Percentiles rank a stretch among this genome's conserved stretches.
These are phyloP conservation scores for Diaporthe humulicola DNA, from an alignment of 2,329 filamentous ascomycete species.

Conservation along the genomic window DNA sequence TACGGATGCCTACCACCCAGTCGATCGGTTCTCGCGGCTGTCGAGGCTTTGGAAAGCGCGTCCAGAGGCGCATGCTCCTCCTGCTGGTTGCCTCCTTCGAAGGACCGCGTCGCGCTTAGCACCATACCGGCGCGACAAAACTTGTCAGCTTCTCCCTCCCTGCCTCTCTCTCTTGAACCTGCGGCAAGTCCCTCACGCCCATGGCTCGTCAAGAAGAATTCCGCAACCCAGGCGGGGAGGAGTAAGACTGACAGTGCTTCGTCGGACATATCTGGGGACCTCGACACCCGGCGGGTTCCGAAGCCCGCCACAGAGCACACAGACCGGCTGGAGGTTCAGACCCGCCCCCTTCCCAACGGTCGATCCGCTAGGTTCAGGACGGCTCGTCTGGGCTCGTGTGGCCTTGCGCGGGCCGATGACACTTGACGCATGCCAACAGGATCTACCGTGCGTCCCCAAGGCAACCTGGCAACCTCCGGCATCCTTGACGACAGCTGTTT, in stretches of 20 bases:
- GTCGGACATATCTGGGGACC: constrained; percentile 8
- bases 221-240: background rate
- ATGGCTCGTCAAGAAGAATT: background rate
- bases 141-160: background rate
- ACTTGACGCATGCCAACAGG: constrained; percentile 31
- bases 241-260: constrained; percentile 16
- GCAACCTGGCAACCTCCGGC: background rate
- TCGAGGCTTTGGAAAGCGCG: background rate
- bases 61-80: background rate
- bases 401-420: constrained; percentile 23
- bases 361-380: constrained; percentile 17
- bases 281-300: constrained; percentile 26
- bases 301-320: constrained; percentile 19
- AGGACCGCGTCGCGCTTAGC: constrained; percentile 17
- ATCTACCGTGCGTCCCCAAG: constrained; percentile 23
- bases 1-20: background rate
- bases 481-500: constrained; percentile 9
- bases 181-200: background rate
- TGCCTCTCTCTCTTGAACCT: background rate
- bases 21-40: constrained; percentile 15
- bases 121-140: background rate
- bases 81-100: constrained; percentile 14
- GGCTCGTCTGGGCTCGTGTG: constrained; percentile 14
- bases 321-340: background rate
- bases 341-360: constrained; percentile 20